phyloP scores from a whole-genome alignment of 148 eudicot species.

The Rhododendron ovatum region DNA sequence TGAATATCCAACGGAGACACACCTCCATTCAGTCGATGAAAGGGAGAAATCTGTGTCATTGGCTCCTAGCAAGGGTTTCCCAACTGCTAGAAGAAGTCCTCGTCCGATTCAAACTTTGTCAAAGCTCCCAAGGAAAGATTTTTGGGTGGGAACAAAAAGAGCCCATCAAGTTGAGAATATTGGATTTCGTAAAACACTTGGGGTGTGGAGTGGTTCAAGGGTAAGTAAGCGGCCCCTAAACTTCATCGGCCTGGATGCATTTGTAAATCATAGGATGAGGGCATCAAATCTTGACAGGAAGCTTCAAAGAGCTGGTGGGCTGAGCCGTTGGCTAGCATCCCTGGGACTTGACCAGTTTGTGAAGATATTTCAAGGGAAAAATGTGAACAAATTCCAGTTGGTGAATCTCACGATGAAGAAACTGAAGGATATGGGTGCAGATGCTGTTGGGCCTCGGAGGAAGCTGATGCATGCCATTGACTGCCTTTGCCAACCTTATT shows the following conservation, averaged over 20 bases:
- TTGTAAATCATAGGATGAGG: constrained; percentile 50
- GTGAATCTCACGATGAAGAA: constrained; percentile 73
- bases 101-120: constrained; percentile 17
- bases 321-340: constrained; percentile 68
- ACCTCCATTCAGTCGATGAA: constrained; percentile 11
- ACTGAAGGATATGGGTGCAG: constrained; percentile 88
- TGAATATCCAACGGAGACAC: constrained; percentile 17
- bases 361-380: constrained; percentile 42
- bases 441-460: constrained; percentile 89
- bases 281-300: constrained; percentile 64
- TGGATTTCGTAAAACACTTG: constrained; percentile 13
- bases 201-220: constrained; percentile 20
- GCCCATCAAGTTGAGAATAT: constrained; percentile 11
- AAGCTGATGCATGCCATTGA: constrained; percentile 91
- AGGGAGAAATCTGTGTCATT: constrained; percentile 25
- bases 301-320: constrained; percentile 74
- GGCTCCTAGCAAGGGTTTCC: constrained; percentile 23
- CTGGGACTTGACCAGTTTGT: constrained; percentile 67
- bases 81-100: constrained; percentile 18
- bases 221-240: constrained; percentile 14
- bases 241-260: constrained; percentile 19
- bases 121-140: constrained; percentile 11
- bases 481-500: constrained; percentile 56
- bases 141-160: background rate
- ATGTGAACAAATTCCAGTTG: constrained; percentile 58